phyloP scores from a whole-genome alignment of 805 yeast genomes.

The Lachancea cidri region DNA sequence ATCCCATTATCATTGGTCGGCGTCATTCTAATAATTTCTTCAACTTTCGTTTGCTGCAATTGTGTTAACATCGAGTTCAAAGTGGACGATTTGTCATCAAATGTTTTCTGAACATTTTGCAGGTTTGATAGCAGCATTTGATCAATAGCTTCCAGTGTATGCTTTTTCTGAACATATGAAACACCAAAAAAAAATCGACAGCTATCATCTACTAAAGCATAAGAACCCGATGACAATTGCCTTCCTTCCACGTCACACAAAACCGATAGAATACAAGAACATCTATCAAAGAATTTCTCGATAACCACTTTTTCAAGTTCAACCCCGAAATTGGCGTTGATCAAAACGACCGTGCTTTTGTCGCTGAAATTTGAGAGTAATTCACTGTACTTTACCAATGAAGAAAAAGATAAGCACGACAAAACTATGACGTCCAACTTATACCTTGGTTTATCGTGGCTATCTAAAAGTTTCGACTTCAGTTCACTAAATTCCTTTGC shows the following conservation, averaged over 20 bases:
- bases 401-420: slow-evolving; percentile 25
- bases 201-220: slow-evolving; percentile 26
- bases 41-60: slow-evolving; percentile 6
- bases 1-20: slow-evolving; percentile 12
- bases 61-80: slow-evolving; percentile 7
- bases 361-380: slow-evolving; percentile 16
- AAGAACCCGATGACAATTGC: slow-evolving; percentile 30
- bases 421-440: slow-evolving; percentile 24
- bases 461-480: slow-evolving; percentile 9
- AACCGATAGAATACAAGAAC: slow-evolving; percentile 24
- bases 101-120: slow-evolving; percentile 1
- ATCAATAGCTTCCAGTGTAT: background rate
- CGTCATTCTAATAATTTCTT: slow-evolving; percentile 18
- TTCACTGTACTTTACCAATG: slow-evolving; percentile 18
- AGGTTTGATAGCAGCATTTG: background rate
- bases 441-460: slow-evolving; percentile 15
- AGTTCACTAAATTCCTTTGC: slow-evolving; percentile 21
- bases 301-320: slow-evolving; percentile 25
- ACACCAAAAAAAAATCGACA: slow-evolving; percentile 25
- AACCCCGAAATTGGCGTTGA: slow-evolving; percentile 30
- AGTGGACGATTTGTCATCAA: slow-evolving; percentile 3
- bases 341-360: slow-evolving; percentile 20
- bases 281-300: slow-evolving; percentile 12
- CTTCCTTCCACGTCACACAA: slow-evolving; percentile 29
- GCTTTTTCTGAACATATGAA: slow-evolving; percentile 13